Conservation (phyloP, 371 early-diverging fungal species). For the Lichtheimia corymbifera region DNA sequence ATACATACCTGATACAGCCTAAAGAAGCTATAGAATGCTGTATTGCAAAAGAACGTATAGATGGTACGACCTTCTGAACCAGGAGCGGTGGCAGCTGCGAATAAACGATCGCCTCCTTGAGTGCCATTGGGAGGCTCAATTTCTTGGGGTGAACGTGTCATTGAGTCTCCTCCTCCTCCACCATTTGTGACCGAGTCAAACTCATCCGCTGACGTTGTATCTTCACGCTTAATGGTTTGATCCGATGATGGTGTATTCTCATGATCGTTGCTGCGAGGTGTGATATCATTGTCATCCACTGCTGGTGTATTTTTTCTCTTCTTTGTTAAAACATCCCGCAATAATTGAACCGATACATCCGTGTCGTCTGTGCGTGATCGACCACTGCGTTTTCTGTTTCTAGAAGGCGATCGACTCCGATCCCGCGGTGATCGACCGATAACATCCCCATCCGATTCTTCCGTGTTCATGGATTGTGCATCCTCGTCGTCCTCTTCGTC, state of each 20-base stretch:
- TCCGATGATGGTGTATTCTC: constrained; percentile 17
- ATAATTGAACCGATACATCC: constrained; percentile 37
- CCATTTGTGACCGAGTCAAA: neutral
- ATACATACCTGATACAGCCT: constrained; percentile 74
- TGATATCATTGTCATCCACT: constrained; percentile 11
- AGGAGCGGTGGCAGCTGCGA: constrained; percentile 47
- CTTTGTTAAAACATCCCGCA: constrained; percentile 47
- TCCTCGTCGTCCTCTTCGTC: constrained; percentile 41
- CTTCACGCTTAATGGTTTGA: constrained; percentile 14
- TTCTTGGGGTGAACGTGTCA: too few species aligned
- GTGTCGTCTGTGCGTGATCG: constrained; percentile 37
- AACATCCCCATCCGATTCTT: constrained; percentile 35
- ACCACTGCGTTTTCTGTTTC: constrained; percentile 20
- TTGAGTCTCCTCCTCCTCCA: too few species aligned
- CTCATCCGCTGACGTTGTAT: constrained; percentile 22
- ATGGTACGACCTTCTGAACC: constrained; percentile 28
- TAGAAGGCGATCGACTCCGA: constrained; percentile 32
- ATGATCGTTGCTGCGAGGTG: neutral
- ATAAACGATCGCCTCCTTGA: constrained; percentile 20
- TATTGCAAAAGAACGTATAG: constrained; percentile 74
- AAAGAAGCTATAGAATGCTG: constrained; percentile 83
- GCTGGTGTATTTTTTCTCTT: constrained; percentile 12
- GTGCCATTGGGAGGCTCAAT: neutral
- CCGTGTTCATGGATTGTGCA: constrained; percentile 35
- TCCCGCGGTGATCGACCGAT: neutral